Conservation (phyloP, 2,329 filamentous ascomycete species). For the Aspergillus proliferans region DNA sequence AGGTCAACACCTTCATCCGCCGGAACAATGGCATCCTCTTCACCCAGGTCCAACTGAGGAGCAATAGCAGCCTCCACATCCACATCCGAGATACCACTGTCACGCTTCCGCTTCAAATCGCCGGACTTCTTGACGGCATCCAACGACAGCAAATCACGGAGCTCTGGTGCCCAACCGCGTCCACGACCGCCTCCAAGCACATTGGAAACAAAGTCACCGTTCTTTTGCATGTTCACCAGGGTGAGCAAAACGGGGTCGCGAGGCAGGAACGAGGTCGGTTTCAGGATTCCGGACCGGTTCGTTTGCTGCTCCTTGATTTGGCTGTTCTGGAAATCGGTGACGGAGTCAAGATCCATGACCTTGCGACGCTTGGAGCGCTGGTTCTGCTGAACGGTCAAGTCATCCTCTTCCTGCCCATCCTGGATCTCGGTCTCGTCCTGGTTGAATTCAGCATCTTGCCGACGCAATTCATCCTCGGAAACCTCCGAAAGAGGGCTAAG, state of each 20-base stretch:
- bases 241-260: conserved; percentile 81
- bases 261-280: conserved; percentile 73
- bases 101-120: conserved; percentile 89
- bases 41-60: conserved; percentile 56
- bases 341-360: conserved; percentile 71
- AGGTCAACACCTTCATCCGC: conserved; percentile 48
- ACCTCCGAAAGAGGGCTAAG: conserved; percentile 67
- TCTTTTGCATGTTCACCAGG: conserved; percentile 86
- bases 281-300: conserved; percentile 80
- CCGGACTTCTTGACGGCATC: conserved; percentile 69
- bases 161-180: conserved; percentile 80
- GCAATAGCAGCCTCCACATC: conserved; percentile 62
- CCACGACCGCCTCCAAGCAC: conserved; percentile 76
- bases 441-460: conserved; percentile 8
- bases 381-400: conserved; percentile 53
- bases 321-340: conserved; percentile 68
- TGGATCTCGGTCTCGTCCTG: conserved; percentile 52
- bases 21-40: conserved; percentile 54
- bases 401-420: conserved; percentile 40
- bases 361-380: conserved; percentile 75
- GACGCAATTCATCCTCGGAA: conserved; percentile 46
- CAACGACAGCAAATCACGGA: conserved; percentile 84
- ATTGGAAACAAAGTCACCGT: conserved; percentile 79
- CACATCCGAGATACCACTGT: conserved; percentile 76
- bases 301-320: conserved; percentile 82